Percentiles rank a stretch among this genome's conserved stretches.
phyloP scores from a whole-genome alignment of 208 protist species.

The Leishmania amazonensis region DNA sequence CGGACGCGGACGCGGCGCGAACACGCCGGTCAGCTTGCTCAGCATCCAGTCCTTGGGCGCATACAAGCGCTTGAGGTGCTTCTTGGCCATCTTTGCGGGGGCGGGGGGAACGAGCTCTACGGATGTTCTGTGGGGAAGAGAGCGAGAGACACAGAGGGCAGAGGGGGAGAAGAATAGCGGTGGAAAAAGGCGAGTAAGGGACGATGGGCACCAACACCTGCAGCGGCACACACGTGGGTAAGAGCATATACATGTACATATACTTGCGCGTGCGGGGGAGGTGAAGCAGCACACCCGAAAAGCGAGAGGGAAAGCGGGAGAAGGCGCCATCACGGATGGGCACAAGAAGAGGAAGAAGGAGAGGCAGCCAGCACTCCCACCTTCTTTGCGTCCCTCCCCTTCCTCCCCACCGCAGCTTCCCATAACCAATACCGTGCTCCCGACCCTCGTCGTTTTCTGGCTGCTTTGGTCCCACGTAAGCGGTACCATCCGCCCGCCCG shows the following conservation, averaged over 20 bases:
- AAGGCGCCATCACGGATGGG: not conserved
- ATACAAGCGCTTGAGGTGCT: constrained; percentile 99
- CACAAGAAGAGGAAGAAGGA: not conserved
- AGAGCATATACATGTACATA: too few relatives aligned
- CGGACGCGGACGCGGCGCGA: constrained; percentile 95
- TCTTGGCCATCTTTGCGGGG: constrained; percentile 93
- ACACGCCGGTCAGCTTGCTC: constrained; percentile 98
- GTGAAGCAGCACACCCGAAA: too few relatives aligned
- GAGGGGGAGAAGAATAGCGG: not conserved
- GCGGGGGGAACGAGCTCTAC: constrained; percentile 3
- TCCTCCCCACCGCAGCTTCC: too few relatives aligned
- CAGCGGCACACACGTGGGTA: not conserved
- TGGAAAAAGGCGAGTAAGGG: not conserved
- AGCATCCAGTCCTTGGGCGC: constrained; percentile 99
- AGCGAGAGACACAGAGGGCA: not conserved
- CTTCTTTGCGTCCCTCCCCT: not conserved
- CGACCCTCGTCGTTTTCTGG: not conserved
- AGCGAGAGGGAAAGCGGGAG: not conserved
- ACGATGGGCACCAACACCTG: not conserved
- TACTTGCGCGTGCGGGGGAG: too few relatives aligned
- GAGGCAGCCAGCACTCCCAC: not conserved
- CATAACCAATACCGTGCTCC: too few relatives aligned
- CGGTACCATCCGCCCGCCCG: not conserved
- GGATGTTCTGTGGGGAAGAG: not conserved
- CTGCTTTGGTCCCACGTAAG: not conserved